Conservation (phyloP, 1,284 basidiomycete genomes). For the Pseudozyma pruni region DNA sequence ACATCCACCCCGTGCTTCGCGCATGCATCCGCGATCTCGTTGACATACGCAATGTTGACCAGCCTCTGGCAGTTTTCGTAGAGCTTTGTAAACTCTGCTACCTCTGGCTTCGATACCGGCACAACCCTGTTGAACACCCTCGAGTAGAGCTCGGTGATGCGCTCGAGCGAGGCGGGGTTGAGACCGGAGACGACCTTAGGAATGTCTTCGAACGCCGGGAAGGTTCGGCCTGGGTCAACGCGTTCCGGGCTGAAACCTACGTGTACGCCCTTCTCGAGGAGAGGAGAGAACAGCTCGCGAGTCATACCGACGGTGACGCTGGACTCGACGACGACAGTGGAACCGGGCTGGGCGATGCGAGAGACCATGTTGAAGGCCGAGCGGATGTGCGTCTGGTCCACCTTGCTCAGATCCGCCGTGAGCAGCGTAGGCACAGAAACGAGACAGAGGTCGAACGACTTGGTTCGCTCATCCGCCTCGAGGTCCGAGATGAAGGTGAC, state of each 20-base stretch:
- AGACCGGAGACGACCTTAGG: conserved; percentile 42
- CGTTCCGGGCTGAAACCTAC: conserved; percentile 39
- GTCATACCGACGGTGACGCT: conserved; percentile 40
- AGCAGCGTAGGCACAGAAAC: conserved; percentile 41
- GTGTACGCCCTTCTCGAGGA: conserved; percentile 21
- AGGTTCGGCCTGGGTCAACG: conserved; percentile 34
- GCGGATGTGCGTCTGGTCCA: conserved; percentile 29
- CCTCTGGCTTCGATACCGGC: conserved; percentile 27
- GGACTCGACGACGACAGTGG: conserved; percentile 39
- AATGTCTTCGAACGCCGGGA: conserved; percentile 34
- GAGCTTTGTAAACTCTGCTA: conserved; percentile 39
- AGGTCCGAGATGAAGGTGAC: conserved; percentile 36
- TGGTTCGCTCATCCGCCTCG: conserved; percentile 14
- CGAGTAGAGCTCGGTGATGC: conserved; percentile 29
- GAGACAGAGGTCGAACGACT: conserved; percentile 34
- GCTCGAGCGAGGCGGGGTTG: conserved; percentile 18
- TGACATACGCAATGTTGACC: conserved; percentile 45
- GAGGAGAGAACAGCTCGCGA: conserved; percentile 27
- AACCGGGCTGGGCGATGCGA: conserved; percentile 21
- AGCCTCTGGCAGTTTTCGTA: conserved; percentile 43
- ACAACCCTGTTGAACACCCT: conserved; percentile 32
- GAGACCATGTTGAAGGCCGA: conserved; percentile 31
- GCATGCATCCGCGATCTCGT: conserved; percentile 45
- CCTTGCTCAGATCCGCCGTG: conserved; percentile 15
- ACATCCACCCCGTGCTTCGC: conserved; percentile 29